Base-by-base conservation (phyloP, 345 rosid genomes). In the Citrus glauca region DNA sequence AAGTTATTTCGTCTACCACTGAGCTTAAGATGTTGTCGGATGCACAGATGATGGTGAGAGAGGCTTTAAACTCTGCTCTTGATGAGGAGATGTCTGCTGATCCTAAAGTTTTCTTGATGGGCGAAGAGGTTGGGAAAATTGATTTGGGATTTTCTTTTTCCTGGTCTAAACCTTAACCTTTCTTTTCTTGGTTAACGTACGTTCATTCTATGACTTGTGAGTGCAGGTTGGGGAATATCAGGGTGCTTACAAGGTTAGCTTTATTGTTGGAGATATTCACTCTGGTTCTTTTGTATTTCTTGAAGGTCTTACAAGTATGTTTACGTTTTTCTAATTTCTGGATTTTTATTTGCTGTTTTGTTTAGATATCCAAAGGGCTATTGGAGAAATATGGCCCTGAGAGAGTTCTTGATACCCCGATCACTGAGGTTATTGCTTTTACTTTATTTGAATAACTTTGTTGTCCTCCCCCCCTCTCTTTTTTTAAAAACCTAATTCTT, bases 71-170 rank as follows among this genome's bases (percentile, higher is more conserved):
- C 82, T 81, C 98, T 73, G 98, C 96, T 11, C 91, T 95, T 61
- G 98, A 92, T 57, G 99, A 92, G 88, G 99, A 95, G 86, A 93
- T 93, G 96, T 87, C 94, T 59, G 97, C 98, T 25, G 99, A 95
- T 89, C 91, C 98, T 56, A 92, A 85, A 84, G 99, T 95, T 10
- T 84, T 91, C 79, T 82, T 93, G 77, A 92, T 95, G 93, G 98
- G 99, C 73, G 99, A 95, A 89, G 99, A 93, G 97, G 99, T 90
- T 71, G 66, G 56, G 73, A 59, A 72, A 50, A 13, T 37, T 42
- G 61, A 30, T 66, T 20, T 75, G 65, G 42, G 8, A 69, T 53
- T 64, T 56, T 13, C 13, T 35, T 35, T 50, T 35, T 50, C 9
- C 48, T 61, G 66, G 30, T 35, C 25, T 61, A 9, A 42, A 42